A percentile compares a stretch with the other conserved stretches of the same genome.
Evolutionary conservation across 2,329 filamentous ascomycete species (phyloP).

Genomic region (Colletotrichum plurivorum): DNA sequence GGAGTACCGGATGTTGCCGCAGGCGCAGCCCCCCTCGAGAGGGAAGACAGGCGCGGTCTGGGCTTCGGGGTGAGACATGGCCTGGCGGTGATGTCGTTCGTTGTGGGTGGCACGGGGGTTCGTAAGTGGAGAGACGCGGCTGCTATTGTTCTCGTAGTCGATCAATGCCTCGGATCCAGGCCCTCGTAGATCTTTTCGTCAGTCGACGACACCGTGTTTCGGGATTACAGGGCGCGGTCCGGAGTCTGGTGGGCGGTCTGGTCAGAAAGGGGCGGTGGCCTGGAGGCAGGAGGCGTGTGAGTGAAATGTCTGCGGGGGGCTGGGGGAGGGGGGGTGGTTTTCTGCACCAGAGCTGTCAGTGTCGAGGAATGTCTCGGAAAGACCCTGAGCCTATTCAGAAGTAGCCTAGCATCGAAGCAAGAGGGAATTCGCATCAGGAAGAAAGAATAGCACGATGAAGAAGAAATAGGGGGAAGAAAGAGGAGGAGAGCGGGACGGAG

Average conservation of each 20-base stretch:
- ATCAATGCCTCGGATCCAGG: constrained; percentile 3
- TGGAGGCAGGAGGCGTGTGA: constrained; percentile 26
- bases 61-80: constrained; percentile 31
- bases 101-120: neutral
- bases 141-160: constrained; percentile 8
- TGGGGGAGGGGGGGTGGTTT: constrained; percentile 10
- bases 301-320: constrained; percentile 30
- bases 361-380: constrained; percentile 25
- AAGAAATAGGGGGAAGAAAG: neutral
- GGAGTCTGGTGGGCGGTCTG: neutral
- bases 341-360: neutral
- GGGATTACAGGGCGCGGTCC: constrained; percentile 22
- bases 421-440: neutral
- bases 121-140: constrained; percentile 31
- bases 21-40: constrained; percentile 71
- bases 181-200: constrained; percentile 3
- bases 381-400: constrained; percentile 20
- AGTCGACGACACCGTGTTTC: constrained; percentile 3
- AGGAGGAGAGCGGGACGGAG: constrained; percentile 1
- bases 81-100: constrained; percentile 6
- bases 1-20: constrained; percentile 78
- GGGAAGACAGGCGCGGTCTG: constrained; percentile 38
- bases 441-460: neutral
- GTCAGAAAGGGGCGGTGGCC: constrained; percentile 8
- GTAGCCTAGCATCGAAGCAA: neutral